phyloP scores from a whole-genome alignment of 106 monocot genomes.

The Platanthera zijinensis region DNA sequence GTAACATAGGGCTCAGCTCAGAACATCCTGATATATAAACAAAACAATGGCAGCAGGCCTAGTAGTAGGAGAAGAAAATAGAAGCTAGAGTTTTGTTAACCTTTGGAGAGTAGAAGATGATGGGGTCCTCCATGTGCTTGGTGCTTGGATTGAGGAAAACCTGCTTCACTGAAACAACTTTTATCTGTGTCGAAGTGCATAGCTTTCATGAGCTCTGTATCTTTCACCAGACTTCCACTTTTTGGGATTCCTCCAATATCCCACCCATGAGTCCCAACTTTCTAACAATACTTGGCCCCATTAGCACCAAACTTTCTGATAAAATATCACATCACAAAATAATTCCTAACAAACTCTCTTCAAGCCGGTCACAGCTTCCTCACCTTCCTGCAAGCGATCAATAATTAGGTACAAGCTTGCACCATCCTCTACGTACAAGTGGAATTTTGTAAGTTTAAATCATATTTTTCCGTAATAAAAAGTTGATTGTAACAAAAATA shows the following conservation, averaged over 20 bases:
- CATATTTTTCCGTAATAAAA: too few species aligned
- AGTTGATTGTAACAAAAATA: too few species aligned
- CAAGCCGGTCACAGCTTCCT: background rate
- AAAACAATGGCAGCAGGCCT: background rate
- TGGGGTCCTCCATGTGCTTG: constrained; percentile 12
- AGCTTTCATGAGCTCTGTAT: background rate
- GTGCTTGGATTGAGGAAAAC: background rate
- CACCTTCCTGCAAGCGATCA: too few species aligned
- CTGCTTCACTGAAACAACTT: constrained; percentile 1
- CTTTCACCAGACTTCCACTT: background rate
- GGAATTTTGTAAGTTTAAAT: too few species aligned
- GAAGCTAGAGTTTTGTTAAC: background rate
- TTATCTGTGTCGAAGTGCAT: background rate
- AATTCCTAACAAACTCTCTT: constrained; percentile 11
- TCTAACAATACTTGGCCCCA: constrained; percentile 6
- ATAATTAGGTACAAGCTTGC: too few species aligned
- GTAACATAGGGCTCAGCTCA: background rate
- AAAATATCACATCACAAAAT: background rate
- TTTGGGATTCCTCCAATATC: background rate
- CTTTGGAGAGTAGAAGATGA: background rate
- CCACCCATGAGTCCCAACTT: constrained; percentile 4
- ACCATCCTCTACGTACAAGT: too few species aligned
- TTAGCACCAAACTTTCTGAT: constrained; percentile 7
- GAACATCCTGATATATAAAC: background rate
- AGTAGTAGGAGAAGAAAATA: background rate